Evolutionary conservation across 2,329 filamentous ascomycete species (phyloP), one percentile per base, ranked within the genome.

Genomic region (Exophiala lecanii-corni): DNA sequence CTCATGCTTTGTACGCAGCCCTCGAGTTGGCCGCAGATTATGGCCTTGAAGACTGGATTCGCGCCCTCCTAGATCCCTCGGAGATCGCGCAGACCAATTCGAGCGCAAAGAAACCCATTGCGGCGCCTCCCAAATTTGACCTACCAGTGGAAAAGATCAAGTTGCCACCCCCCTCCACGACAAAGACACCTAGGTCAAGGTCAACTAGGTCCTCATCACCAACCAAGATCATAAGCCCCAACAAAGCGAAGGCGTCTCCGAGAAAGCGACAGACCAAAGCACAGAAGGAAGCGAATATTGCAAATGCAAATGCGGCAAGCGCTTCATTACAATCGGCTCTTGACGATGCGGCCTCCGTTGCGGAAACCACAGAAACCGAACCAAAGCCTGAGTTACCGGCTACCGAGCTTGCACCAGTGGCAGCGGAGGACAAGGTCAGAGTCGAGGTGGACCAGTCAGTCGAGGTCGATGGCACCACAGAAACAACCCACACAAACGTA

Each of bases 1-100:
- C 42, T 38, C 19, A 43, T 45, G 39, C 35, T 30, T 44, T 45
- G 6, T 32, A n/a, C 36, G 49, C 79, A 79, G 92, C 92, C 25
- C 76, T 98, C 33, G 70, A 78, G 45, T 76, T 98, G 9, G 86
- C 91, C 39, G 81, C 86, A 34, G 89, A 97, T 65, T 98, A 97
- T 64, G 75, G 79, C 43, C 89, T 97, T 64, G 68, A 76, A 36
- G 74, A 84, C 33, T 98, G 92, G 92, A 87, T 98, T 55, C 80
- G 80, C 43, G 92, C 92, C n/a, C 76, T 98, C 13, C 76, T 98
- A 37, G 91, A 97, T 62, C 81, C 88, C n/a, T 72, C 83, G 51
- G 83, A 89, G 19, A 94, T 97, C 48, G 72, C 72, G 35, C 77
- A 78, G 59, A 75, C 73, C 40, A 72, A 77, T 18, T 79, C 79